Base-by-base conservation (phyloP, 176 grass and related monocot genomes). In the Lolium rigidum region DNA sequence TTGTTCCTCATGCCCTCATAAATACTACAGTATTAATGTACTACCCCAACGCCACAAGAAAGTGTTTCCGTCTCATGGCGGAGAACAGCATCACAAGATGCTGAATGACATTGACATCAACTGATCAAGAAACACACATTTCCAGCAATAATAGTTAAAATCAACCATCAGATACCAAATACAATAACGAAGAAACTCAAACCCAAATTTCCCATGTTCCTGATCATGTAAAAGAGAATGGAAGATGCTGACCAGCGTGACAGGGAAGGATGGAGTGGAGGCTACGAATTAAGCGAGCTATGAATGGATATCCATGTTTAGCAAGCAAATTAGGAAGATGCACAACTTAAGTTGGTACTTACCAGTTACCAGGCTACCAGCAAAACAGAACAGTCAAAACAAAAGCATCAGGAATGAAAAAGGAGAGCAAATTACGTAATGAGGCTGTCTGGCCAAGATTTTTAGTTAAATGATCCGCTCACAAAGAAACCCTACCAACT, bases 331-430 rank as follows among this genome's bases (percentile, higher is more conserved):
- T 16, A 66, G 2, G 26, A 66, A 66, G 63, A 66, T 16, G 14
- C 7, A 2, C 26, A 35, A 17, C 62, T 37, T 66, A 66, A 15
- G 6, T 66, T 66, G 63, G 28, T 6, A 66, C 55, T 80, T 39
- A 31, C 20, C 11, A 21, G 69, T 63, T 50, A 31, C 76, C 31
- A 35, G 31, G 1, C 31, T 35, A 35, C 31, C 48, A 65, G 26
- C 11, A 0, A 12, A 54, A 77, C 67, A 70, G 41, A 83, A 24
- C 10, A 79, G 10, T 5, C 10, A 26, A 39, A 79, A 12, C 17
- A 43, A 59, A 76, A 82, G 69, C 3, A 62, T 26, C n/a, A 77
- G 21, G 64, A 86, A 60, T 80, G 18, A 59, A 43, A 28, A 84
- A 55, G 12, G 35, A 39, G 9, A 25, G 13, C 49, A 51, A 10